phyloP scores from a whole-genome alignment of 2,329 filamentous ascomycete species.

The Ophiostoma sp. region DNA sequence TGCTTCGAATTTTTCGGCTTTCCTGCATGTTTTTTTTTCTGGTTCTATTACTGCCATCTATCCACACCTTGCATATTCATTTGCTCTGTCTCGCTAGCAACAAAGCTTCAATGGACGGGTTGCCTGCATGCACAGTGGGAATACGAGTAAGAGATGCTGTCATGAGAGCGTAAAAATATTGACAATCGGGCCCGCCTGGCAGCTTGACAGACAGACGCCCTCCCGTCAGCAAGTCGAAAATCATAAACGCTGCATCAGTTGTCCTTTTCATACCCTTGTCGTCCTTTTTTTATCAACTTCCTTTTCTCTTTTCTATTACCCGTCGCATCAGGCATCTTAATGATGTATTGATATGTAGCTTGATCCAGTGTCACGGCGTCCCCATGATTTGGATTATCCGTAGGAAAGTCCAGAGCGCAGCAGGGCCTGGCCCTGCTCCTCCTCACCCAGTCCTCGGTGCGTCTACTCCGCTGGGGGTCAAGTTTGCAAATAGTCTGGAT shows the following conservation, averaged over 20 bases:
- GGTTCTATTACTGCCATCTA: background rate
- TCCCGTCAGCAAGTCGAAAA: background rate
- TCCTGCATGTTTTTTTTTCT: background rate
- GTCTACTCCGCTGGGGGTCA: background rate
- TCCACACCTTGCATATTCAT: conserved; percentile 2
- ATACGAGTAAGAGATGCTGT: too few species aligned
- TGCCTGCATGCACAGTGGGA: background rate
- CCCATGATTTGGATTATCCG: background rate
- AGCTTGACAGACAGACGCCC: background rate
- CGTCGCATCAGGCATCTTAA: background rate
- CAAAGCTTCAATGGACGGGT: background rate
- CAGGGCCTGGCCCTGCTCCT: background rate
- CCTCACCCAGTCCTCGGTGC: background rate
- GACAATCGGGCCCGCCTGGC: background rate
- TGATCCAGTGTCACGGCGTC: background rate
- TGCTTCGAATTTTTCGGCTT: background rate
- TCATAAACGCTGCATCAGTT: background rate
- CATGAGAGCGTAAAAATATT: background rate
- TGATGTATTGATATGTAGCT: too few species aligned
- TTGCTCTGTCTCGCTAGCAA: background rate
- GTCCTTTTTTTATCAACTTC: background rate
- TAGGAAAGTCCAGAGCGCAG: background rate
- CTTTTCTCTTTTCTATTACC: background rate
- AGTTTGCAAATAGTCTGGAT: background rate
- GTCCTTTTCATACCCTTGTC: background rate